Base-by-base conservation (phyloP, 805 yeast genomes). In the Yarrowia alimentaria region DNA sequence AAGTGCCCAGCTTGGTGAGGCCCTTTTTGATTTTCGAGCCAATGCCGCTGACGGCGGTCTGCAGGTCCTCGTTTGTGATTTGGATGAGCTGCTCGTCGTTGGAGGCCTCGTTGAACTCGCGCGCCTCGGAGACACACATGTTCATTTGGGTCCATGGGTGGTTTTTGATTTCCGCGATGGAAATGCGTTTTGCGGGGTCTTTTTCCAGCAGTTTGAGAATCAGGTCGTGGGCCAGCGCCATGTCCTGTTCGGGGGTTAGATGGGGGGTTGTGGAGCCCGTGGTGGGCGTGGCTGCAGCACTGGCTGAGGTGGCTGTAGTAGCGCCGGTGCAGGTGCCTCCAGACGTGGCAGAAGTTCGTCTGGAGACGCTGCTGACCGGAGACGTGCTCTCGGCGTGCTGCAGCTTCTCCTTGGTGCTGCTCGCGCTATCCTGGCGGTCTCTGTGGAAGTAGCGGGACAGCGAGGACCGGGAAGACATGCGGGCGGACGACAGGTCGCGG, bases 11-110 rank as follows among this genome's bases (percentile, higher is more conserved):
- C 40, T 70, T 71, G 5, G 74, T 66, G 4, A 81, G 60, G 19
- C 77, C 74, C 53, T 71, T 74, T 57, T 72, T 78, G 33, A 87
- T 72, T 51, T 81, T 73, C 45, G 79, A 75, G 6, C 89, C 90
- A 42, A 88, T 74, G n/a, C 95, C 95, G 26, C 81, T 75, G 3
- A 88, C 88, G 1, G 95, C 95, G 55, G 79, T 77, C 55, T 80
- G 77, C 6, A 85, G 75, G 54, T 88, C 95, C 53, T 81, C 82
- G 38, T 72, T 75, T 2, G 83, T 73, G 6, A 84, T 81, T 28
- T 76, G 75, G 45, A 83, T 80, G 59, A 72, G 77, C 68, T 66
- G 58, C 22, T 60, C 63, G 31, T 58, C 58, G 31, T 64, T 60
- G 57, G 48, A 62, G 8, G 58, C 54, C 6, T 66, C 56, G 55